Evolutionary conservation across 345 rosid genomes (phyloP), one percentile per base, ranked within the genome.

Genomic region (Noccaea bulbosa): DNA sequence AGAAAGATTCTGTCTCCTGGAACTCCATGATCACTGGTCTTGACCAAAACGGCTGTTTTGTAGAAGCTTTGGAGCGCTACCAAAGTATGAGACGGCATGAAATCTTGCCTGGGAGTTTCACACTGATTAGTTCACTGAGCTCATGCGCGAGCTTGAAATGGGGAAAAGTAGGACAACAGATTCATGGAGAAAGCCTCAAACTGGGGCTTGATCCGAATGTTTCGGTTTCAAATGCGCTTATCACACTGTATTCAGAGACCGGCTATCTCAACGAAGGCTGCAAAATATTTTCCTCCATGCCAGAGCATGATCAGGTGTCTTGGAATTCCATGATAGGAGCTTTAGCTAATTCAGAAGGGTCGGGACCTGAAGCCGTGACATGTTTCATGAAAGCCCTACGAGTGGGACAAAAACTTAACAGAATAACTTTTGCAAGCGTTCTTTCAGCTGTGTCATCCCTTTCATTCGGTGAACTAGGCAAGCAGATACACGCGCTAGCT

Each of bases 281-380:
- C 54, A 83, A 78, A 71, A 60, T 86, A 75, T 93, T 93, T 76
- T 82, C 80, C 64, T 72, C 74, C 66, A 90, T 93, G 97, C 79
- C 49, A 57, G 88, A 82, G 66, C 69, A 69, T 45, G 98, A 93
- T 87, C 96, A 81, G 80, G 92, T 93, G 60, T 88, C 98, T 37
- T 93, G 97, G 97, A 93, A 93, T 72, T 79, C 98, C 43, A 61
- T 88, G 60, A 82, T 93, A 65, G 96, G 97, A 65, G 88, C 89
- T 56, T 80, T 88, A 76, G 86, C 92, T 73, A 65, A 79, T 81
- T 80, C 86, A 38, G 92, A 84, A 62, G 76, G 66, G 60, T 81
- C 80, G 34, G 69, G 76, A 67, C 77, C 68, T 39, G 84, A 82
- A 72, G 84, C 96, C 20, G 81, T 82, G 39, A 60, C 53, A 68